Evolutionary conservation across 2,329 filamentous ascomycete genomes (phyloP).

Genomic region (Trichoderma gracile): DNA sequence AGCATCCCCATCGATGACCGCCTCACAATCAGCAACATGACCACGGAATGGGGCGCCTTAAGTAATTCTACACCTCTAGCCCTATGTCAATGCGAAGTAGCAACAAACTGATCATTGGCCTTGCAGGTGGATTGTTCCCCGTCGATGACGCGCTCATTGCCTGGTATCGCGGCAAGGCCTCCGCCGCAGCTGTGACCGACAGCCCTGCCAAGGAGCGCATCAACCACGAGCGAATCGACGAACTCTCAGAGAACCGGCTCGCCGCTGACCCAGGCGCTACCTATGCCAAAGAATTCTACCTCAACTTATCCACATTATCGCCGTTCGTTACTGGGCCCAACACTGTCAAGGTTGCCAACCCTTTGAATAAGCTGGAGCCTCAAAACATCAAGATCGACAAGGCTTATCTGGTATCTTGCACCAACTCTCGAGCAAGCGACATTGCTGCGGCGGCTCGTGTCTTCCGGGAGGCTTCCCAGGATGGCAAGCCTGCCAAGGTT

Average conservation of each 20-base stretch:
- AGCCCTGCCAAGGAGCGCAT: slow-evolving; percentile 58
- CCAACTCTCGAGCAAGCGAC: slow-evolving; percentile 71
- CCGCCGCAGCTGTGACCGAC: slow-evolving; percentile 63
- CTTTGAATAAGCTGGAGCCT: slow-evolving; percentile 69
- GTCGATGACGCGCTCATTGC: slow-evolving; percentile 69
- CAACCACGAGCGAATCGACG: slow-evolving; percentile 70
- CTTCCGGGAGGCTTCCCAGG: slow-evolving; percentile 64
- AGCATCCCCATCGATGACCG: slow-evolving; percentile 69
- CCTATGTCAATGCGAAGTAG: slow-evolving; percentile 43
- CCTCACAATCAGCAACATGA: slow-evolving; percentile 78
- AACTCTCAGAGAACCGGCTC: slow-evolving; percentile 66
- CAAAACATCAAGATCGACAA: slow-evolving; percentile 73
- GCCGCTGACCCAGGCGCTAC: slow-evolving; percentile 72
- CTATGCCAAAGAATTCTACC: slow-evolving; percentile 80
- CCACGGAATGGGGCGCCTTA: slow-evolving; percentile 73
- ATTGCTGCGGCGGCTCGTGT: slow-evolving; percentile 63
- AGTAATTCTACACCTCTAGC: background rate
- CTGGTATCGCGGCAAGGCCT: slow-evolving; percentile 79
- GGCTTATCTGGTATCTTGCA: slow-evolving; percentile 72
- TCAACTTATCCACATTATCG: slow-evolving; percentile 80
- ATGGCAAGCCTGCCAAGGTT: slow-evolving; percentile 61
- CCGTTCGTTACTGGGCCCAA: slow-evolving; percentile 88
- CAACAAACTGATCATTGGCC: slow-evolving; percentile 66
- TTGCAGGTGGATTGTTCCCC: slow-evolving; percentile 59
- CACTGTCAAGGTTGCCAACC: slow-evolving; percentile 77